These are phyloP conservation scores for Bacidia rubella DNA, from an alignment of 495 filamentous ascomycete genomes.

Conservation along the genomic window DNA sequence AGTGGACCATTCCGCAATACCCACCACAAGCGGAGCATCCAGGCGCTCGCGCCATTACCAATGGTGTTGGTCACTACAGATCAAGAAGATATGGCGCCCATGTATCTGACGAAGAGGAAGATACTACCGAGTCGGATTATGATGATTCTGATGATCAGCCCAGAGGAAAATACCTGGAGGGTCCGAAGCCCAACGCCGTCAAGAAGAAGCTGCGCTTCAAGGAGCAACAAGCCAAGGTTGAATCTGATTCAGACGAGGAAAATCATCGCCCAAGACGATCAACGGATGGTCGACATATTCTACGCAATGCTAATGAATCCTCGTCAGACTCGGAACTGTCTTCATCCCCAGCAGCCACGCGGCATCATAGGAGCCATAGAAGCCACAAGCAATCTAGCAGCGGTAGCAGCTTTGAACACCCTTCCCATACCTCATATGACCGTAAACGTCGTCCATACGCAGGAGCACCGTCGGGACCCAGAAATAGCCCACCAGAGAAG, in stretches of 20 bases:
- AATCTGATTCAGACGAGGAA: slow-evolving; percentile 27
- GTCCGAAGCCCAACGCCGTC: slow-evolving; percentile 15
- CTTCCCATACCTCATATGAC: slow-evolving; percentile 3
- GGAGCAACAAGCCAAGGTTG: slow-evolving; percentile 22
- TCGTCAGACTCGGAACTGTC: slow-evolving; percentile 11
- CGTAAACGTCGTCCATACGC: slow-evolving; percentile 11
- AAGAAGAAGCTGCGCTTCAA: slow-evolving; percentile 26
- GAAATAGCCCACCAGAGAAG: slow-evolving; percentile 9
- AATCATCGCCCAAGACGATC: slow-evolving; percentile 13
- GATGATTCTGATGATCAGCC: slow-evolving; percentile 16
- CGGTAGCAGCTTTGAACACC: slow-evolving; percentile 3
- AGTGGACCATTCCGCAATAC: slow-evolving; percentile 22
- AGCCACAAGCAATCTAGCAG: slow-evolving; percentile 7
- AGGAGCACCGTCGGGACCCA: slow-evolving; percentile 1
- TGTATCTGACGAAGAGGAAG: slow-evolving; percentile 17
- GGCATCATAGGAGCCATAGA: not conserved
- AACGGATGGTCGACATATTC: slow-evolving; percentile 17
- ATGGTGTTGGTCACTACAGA: slow-evolving; percentile 3
- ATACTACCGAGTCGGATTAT: slow-evolving; percentile 20
- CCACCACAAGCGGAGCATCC: not conserved
- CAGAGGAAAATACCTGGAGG: slow-evolving; percentile 28
- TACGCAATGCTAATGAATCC: slow-evolving; percentile 16
- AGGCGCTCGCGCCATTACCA: slow-evolving; percentile 3
- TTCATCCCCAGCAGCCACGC: slow-evolving; percentile 3
- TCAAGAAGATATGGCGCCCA: not conserved